Conservation (phyloP, 441 rosid species). For the Iberis amara region DNA sequence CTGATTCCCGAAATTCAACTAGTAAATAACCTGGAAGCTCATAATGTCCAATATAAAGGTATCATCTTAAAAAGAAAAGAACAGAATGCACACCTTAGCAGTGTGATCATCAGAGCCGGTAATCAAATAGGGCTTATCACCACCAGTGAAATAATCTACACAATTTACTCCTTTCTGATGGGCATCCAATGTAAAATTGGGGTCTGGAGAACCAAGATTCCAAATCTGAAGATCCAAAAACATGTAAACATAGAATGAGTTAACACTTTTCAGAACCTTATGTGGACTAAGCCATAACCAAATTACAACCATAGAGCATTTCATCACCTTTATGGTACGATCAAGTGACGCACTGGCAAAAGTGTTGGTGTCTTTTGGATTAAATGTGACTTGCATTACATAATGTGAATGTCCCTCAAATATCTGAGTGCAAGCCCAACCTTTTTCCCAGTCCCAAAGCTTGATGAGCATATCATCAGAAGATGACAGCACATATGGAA, state of each 20-base stretch:
- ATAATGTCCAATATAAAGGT: constrained; percentile 9
- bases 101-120: constrained; percentile 76
- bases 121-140: constrained; percentile 42
- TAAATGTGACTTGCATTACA: constrained; percentile 82
- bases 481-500: constrained; percentile 64
- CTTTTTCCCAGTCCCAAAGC: constrained; percentile 93
- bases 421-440: constrained; percentile 60
- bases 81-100: constrained; percentile 44
- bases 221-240: constrained; percentile 42
- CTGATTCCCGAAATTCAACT: constrained; percentile 32
- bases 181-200: constrained; percentile 49
- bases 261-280: neutral
- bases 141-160: constrained; percentile 41
- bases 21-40: constrained; percentile 16
- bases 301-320: neutral
- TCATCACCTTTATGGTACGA: constrained; percentile 66
- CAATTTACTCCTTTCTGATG: constrained; percentile 68
- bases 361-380: constrained; percentile 64
- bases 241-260: constrained; percentile 10
- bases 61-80: constrained; percentile 7
- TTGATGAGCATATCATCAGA: constrained; percentile 90
- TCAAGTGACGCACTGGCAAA: constrained; percentile 89
- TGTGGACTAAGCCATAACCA: constrained; percentile 13
- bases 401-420: constrained; percentile 85
- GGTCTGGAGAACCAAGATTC: constrained; percentile 54